These are phyloP conservation scores for Septoria petroselini DNA, from an alignment of 2,329 filamentous ascomycete species.

Conservation along the genomic window DNA sequence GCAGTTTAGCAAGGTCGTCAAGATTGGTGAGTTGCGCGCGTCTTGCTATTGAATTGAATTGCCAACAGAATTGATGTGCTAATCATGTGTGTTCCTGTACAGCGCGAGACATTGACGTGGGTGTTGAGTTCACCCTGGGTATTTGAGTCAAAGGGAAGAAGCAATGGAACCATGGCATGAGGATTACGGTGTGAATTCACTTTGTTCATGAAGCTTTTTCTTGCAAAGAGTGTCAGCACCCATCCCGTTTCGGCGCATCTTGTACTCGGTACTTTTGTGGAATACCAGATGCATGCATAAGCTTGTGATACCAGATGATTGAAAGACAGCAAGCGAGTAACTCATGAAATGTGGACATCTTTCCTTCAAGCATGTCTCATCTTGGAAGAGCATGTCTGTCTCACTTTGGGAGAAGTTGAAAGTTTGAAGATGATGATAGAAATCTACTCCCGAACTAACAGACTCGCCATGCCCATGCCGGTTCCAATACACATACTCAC, in stretches of 20 bases:
- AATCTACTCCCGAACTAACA: constrained; percentile 48
- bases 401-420: too few species aligned
- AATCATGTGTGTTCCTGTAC: constrained; percentile 17
- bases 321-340: too few species aligned
- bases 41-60: constrained; percentile 15
- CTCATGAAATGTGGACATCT: too few species aligned
- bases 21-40: constrained; percentile 69
- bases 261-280: not conserved
- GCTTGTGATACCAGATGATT: constrained; percentile 12
- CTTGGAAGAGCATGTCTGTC: too few species aligned
- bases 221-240: too few species aligned
- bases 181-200: not conserved
- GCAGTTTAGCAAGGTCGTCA: constrained; percentile 98
- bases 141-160: constrained; percentile 64
- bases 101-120: constrained; percentile 95
- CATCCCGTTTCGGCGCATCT: too few species aligned
- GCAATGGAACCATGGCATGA: not conserved
- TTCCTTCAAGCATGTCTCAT: too few species aligned
- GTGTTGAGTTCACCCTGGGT: constrained; percentile 90
- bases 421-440: too few species aligned
- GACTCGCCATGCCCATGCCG: constrained; percentile 53
- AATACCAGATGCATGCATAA: constrained; percentile 14
- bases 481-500: constrained; percentile 77
- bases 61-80: constrained; percentile 22
- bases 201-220: not conserved